phyloP scores from a whole-genome alignment of 257 asterid species.

The Misopates orontium region DNA sequence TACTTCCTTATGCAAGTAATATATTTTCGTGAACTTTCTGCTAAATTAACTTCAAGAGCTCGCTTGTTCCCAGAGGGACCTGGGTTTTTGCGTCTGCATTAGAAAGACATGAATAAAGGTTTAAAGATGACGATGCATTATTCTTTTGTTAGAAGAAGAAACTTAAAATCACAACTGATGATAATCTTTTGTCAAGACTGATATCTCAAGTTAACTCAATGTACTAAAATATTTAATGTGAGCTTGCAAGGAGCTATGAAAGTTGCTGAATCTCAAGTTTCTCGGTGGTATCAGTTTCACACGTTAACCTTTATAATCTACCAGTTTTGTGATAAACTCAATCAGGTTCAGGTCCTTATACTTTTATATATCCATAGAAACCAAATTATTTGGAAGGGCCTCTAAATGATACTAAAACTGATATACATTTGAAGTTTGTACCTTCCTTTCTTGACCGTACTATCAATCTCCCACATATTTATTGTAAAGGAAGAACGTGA shows the following conservation, averaged over 20 bases:
- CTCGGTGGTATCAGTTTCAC: slow-evolving; percentile 1
- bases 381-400: slow-evolving; percentile 8
- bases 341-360: slow-evolving; percentile 12
- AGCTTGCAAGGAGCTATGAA: slow-evolving; percentile 3
- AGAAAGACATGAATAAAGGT: slow-evolving; percentile 24
- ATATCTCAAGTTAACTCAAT: slow-evolving; percentile 8
- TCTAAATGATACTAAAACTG: slow-evolving; percentile 6
- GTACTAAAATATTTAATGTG: slow-evolving; percentile 14
- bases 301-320: slow-evolving; percentile 16
- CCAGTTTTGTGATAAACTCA: slow-evolving; percentile 16
- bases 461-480: slow-evolving; percentile 99
- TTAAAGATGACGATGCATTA: slow-evolving; percentile 1
- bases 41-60: slow-evolving; percentile 83
- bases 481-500: slow-evolving; percentile 88
- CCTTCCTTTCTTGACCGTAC: slow-evolving; percentile 97
- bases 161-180: slow-evolving; percentile 15
- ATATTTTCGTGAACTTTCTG: slow-evolving; percentile 96
- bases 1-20: slow-evolving; percentile 97
- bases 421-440: slow-evolving; percentile 25
- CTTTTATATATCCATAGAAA: slow-evolving; percentile 19
- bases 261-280: slow-evolving; percentile 19
- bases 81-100: slow-evolving; percentile 75
- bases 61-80: slow-evolving; percentile 79
- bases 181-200: slow-evolving; percentile 4
- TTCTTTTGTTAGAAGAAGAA: slow-evolving; percentile 10